Conservation (phyloP, 768 basidiomycete species). For the Pulveroboletus sp. region DNA sequence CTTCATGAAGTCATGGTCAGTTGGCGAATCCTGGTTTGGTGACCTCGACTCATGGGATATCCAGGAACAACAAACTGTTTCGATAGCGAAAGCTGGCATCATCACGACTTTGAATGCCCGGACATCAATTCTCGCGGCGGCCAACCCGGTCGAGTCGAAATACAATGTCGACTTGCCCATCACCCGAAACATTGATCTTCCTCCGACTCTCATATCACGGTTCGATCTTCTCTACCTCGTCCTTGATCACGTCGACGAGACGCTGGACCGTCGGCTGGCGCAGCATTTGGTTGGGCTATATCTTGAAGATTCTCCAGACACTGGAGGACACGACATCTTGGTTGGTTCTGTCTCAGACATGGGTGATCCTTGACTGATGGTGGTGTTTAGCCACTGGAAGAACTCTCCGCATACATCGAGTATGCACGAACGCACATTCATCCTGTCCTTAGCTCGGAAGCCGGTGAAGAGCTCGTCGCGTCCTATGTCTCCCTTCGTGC, state of each 20-base stretch:
- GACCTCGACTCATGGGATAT: too few species aligned
- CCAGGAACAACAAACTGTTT: constrained; percentile 99
- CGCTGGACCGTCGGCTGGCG: constrained; percentile 88
- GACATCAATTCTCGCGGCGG: constrained; percentile 95
- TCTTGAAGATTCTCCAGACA: constrained; percentile 95
- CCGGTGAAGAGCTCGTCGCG: constrained; percentile 92
- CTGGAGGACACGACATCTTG: constrained; percentile 78
- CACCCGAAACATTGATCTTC: constrained; percentile 94
- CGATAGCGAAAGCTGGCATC: constrained; percentile 98
- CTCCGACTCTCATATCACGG: constrained; percentile 97
- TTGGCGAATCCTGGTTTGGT: too few species aligned
- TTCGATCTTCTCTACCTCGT: constrained; percentile 99
- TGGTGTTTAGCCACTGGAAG: constrained; percentile 68
- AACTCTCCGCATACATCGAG: constrained; percentile 91
- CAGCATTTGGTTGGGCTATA: too few species aligned
- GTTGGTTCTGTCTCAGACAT: constrained; percentile 41
- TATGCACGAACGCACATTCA: constrained; percentile 85
- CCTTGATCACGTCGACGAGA: constrained; percentile 93
- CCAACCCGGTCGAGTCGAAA: constrained; percentile 94
- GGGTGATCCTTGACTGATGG: constrained; percentile 4
- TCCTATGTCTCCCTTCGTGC: constrained; percentile 94
- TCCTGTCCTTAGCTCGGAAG: constrained; percentile 82
- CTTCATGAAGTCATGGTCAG: constrained; percentile 99
- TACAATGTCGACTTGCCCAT: constrained; percentile 94
- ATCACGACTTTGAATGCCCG: constrained; percentile 97